Evolutionary conservation across 805 yeast genomes (phyloP), one percentile per base, ranked within the genome.

Genomic region (Schwanniomyces yamadae): DNA sequence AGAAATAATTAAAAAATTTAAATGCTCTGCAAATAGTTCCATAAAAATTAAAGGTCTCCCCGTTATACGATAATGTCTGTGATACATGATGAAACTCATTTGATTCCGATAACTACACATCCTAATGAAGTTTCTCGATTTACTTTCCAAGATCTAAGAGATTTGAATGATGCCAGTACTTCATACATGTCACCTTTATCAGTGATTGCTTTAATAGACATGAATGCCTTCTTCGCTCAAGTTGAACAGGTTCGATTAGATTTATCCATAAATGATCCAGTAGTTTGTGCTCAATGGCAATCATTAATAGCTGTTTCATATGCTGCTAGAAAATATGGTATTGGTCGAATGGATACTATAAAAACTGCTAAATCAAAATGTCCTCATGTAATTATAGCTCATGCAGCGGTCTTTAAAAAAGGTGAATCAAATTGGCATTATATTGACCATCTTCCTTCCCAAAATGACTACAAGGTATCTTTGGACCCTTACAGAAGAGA

Each of bases 181-280:
- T 66, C 93, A 2, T 80, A 75, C 54, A 48, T 52, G 5, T 80
- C 89, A 41, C 87, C 91, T 2, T 63, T 91, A 8, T 71, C 96
- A 0, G 84, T 84, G 16, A 75, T 93, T 24, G 89, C 84, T 6
- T 95, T 89, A 49, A 74, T 93, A 16, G 99, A 93, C 61, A 75
- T 88, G 50, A 95, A 93, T 62, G 97, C 98, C 9, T 93, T 90
- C 58, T 93, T 85, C 60, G 96, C 99, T 0, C 99, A 93, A 54
- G 93, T 83, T 20, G 97, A 93, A 51, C 91, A 84, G 46, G 66
- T 86, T 5, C 62, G 96, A 27, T 69, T 87, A 12, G 82, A 82
- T 0, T 61, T 83, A 11, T 59, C 80, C 1, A 66, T 64, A 2
- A 77, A 79, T 2, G 90, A 80, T 42, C 97, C 99, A 0, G 83